These are phyloP conservation scores for Citrus trifoliata DNA, from an alignment of 345 rosid genomes.

Conservation along the genomic window DNA sequence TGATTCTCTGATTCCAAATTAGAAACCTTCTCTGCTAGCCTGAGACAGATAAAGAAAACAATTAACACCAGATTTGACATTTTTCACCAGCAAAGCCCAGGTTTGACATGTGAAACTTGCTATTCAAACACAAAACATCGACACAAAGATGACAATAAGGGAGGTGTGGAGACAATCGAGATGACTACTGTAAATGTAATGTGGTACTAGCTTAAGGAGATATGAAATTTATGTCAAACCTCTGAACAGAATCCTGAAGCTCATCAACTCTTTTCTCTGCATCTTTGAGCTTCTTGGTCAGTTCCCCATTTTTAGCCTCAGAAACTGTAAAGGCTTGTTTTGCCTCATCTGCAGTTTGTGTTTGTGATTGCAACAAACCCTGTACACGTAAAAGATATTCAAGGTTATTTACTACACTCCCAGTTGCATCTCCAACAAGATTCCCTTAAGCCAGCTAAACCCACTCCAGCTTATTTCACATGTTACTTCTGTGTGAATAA, in stretches of 20 bases:
- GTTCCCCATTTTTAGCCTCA: conserved; percentile 55
- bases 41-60: conserved; percentile 19
- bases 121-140: neutral
- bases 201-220: neutral
- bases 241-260: conserved; percentile 76
- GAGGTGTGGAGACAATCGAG: neutral
- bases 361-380: conserved; percentile 58
- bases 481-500: too few species aligned
- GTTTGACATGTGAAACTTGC: neutral
- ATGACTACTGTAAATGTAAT: neutral
- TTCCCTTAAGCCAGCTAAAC: too few species aligned
- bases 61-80: neutral
- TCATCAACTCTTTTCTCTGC: conserved; percentile 63
- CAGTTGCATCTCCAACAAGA: too few species aligned
- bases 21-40: conserved; percentile 72
- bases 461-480: too few species aligned
- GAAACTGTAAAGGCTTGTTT: conserved; percentile 42
- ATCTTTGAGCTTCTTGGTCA: conserved; percentile 66
- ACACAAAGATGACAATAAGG: neutral
- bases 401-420: too few species aligned
- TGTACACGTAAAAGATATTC: conserved; percentile 28
- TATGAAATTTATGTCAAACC: conserved; percentile 44
- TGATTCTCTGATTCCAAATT: conserved; percentile 91
- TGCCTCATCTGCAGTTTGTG: conserved; percentile 59
- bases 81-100: neutral